These are phyloP conservation scores for Daldinia concentrica DNA, from an alignment of 495 filamentous ascomycete species.

Conservation along the genomic window DNA sequence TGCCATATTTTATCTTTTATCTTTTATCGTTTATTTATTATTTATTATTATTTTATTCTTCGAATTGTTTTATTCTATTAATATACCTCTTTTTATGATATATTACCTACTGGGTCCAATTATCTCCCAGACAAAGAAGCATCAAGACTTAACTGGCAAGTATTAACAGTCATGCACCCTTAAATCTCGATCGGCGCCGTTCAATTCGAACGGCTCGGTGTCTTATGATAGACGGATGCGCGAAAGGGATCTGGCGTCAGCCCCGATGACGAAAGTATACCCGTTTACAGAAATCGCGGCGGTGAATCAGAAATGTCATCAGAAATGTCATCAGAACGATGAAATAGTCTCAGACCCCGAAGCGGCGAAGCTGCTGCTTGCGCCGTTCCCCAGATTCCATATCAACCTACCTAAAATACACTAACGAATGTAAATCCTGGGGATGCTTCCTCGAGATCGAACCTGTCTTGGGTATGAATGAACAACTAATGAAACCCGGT, in stretches of 20 bases:
- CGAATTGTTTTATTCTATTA: background rate
- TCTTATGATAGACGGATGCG: slow-evolving; percentile 11
- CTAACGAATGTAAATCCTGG: slow-evolving; percentile 11
- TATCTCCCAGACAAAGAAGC: background rate
- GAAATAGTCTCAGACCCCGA: background rate
- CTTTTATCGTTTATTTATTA: background rate
- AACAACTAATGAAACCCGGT: slow-evolving; percentile 1
- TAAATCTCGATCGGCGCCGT: slow-evolving; percentile 24
- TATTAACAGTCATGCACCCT: slow-evolving; percentile 28
- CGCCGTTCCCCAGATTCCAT: slow-evolving; percentile 7
- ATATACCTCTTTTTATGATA: background rate
- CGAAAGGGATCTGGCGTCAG: slow-evolving; percentile 21
- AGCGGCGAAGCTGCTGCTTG: slow-evolving; percentile 9
- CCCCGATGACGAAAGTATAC: slow-evolving; percentile 29
- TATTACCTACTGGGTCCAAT: background rate
- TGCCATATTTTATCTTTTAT: background rate
- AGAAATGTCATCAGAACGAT: slow-evolving; percentile 9
- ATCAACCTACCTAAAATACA: background rate
- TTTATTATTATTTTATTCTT: background rate
- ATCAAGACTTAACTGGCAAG: background rate
- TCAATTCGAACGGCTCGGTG: background rate
- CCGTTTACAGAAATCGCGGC: background rate
- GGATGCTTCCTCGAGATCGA: slow-evolving; percentile 9
- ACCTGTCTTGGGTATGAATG: slow-evolving; percentile 3
- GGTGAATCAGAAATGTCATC: slow-evolving; percentile 3